phyloP scores from a whole-genome alignment of 2,329 filamentous ascomycete species.

The Colletotrichum plurivorum region DNA sequence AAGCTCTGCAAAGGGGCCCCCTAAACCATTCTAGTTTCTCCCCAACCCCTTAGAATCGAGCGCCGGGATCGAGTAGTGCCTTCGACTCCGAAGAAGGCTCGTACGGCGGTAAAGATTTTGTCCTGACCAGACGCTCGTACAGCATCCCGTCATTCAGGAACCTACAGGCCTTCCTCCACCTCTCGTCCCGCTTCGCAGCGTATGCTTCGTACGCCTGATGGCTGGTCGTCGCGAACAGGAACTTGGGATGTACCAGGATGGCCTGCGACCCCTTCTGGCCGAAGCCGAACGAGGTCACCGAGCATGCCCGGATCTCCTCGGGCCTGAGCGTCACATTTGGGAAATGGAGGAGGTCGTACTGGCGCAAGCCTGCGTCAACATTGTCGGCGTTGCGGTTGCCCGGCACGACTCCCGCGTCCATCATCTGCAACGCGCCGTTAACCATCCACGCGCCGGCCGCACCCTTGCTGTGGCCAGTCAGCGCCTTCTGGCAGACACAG shows the following conservation, averaged over 20 bases:
- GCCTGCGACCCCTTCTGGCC: constrained; percentile 59
- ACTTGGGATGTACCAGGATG: constrained; percentile 52
- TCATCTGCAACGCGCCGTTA: constrained; percentile 54
- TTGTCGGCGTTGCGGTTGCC: constrained; percentile 56
- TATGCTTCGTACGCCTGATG: constrained; percentile 38
- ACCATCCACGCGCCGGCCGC: constrained; percentile 54
- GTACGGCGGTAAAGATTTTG: constrained; percentile 16
- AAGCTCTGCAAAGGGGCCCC: neutral
- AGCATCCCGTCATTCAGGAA: neutral
- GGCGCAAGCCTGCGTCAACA: constrained; percentile 48
- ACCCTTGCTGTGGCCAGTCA: constrained; percentile 56
- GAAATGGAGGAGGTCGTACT: constrained; percentile 51
- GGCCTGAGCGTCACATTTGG: constrained; percentile 46
- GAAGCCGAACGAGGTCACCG: constrained; percentile 59
- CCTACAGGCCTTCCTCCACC: constrained; percentile 4
- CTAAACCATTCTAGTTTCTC: neutral
- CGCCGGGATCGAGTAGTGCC: constrained; percentile 13
- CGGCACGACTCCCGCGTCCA: constrained; percentile 49
- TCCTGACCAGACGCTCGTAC: neutral
- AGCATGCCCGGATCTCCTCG: constrained; percentile 51
- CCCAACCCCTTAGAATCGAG: neutral
- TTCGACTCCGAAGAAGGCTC: neutral
- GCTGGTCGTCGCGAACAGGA: constrained; percentile 50
- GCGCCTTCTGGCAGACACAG: constrained; percentile 53
- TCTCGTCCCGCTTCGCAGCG: neutral